Evolutionary conservation across 495 filamentous ascomycete species (phyloP).

Genomic region (Lasiosphaeris hirsuta): DNA sequence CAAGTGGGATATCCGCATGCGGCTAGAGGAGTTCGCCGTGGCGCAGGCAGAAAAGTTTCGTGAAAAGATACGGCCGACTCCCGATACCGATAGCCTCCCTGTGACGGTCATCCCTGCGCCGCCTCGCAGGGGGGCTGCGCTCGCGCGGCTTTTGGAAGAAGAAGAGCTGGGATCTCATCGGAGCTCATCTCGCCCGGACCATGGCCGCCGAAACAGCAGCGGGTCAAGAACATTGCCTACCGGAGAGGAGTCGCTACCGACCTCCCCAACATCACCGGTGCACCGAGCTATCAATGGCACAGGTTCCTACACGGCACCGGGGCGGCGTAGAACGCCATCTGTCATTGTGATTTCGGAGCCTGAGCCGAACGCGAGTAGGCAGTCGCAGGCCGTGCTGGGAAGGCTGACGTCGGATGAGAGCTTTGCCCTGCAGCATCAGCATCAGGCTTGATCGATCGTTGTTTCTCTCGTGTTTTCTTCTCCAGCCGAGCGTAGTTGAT

Average conservation of each 20-base stretch:
- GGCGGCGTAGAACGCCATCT: not conserved
- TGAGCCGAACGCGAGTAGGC: no score
- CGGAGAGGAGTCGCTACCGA: slow-evolving; percentile 2
- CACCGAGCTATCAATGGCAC: not conserved
- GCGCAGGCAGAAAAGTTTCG: slow-evolving; percentile 45
- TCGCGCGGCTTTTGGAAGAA: slow-evolving; percentile 43
- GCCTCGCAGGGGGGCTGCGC: slow-evolving; percentile 41
- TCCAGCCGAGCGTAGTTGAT: no score
- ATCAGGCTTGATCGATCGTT: no score
- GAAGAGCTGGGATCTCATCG: slow-evolving; percentile 26
- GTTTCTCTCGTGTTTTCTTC: no score
- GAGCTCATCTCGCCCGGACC: not conserved
- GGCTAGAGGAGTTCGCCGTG: slow-evolving; percentile 48
- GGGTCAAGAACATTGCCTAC: slow-evolving; percentile 5
- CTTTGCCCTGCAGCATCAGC: no score
- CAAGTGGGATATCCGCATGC: slow-evolving; percentile 43
- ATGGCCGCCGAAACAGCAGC: slow-evolving; percentile 12
- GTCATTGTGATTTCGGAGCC: no score
- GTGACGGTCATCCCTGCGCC: slow-evolving; percentile 50
- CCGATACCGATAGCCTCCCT: slow-evolving; percentile 47
- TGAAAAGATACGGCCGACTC: slow-evolving; percentile 42
- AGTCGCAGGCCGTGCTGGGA: no score
- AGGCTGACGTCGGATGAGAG: no score
- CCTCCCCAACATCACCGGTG: not conserved
- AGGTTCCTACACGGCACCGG: not conserved